Percentiles rank a stretch among this genome's conserved stretches.
Evolutionary conservation across 73 alveolate species (phyloP).

Genomic region (Tetrahymena elliotti): DNA sequence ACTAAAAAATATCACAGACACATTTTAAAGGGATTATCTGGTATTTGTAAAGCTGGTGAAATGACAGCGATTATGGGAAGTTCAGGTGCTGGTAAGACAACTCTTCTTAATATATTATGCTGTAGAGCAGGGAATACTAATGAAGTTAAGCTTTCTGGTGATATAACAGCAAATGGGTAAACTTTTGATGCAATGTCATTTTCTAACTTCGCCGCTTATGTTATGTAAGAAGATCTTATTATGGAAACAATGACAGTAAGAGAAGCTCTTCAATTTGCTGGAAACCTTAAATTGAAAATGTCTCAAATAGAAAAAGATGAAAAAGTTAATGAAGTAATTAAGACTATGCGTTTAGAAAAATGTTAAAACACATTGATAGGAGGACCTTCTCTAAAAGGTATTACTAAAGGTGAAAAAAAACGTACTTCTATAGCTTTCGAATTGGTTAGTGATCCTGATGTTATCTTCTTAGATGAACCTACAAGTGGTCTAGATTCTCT

Average conservation of each 20-base stretch:
- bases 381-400: conserved; percentile 17
- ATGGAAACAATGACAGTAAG: conserved; percentile 32
- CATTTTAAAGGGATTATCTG: conserved; percentile 4
- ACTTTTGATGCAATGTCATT: conserved; percentile 25
- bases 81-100: conserved; percentile 51
- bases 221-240: conserved; percentile 53
- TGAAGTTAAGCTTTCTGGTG: neutral
- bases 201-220: conserved; percentile 69
- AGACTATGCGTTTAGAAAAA: conserved; percentile 26
- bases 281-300: conserved; percentile 35
- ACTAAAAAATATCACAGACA: neutral
- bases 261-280: conserved; percentile 45
- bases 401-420: conserved; percentile 50
- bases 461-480: conserved; percentile 53
- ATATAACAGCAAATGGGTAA: conserved; percentile 4
- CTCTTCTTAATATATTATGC: conserved; percentile 33
- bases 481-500: conserved; percentile 54
- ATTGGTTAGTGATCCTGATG: conserved; percentile 48
- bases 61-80: conserved; percentile 47
- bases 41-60: conserved; percentile 21
- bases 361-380: conserved; percentile 30
- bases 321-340: conserved; percentile 8
- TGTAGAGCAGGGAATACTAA: neutral
- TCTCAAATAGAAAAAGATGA: neutral
- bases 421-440: conserved; percentile 54